Conservation (phyloP, 1,284 basidiomycete genomes). For the Trichosporon coremiiforme region DNA sequence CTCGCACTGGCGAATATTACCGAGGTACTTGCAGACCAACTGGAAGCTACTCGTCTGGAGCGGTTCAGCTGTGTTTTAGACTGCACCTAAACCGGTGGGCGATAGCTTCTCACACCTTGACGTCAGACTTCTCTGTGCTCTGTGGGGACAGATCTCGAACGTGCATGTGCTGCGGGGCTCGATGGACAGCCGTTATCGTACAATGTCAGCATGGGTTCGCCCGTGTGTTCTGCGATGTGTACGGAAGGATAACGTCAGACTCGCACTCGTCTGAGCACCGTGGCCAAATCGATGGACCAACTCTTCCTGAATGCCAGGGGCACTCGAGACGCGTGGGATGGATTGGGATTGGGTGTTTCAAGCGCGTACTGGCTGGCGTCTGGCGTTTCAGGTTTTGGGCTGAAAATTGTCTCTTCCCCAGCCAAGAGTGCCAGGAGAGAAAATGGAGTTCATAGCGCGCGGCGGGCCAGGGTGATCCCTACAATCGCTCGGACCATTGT, state of each 20-base stretch:
- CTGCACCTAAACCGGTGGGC: neutral
- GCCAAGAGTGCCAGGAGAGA: neutral
- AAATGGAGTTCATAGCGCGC: no score
- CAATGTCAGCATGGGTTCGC: neutral
- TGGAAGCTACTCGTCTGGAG: no score
- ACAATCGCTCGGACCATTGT: neutral
- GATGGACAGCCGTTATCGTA: neutral
- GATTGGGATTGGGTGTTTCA: neutral
- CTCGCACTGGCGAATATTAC: no score
- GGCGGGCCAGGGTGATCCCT: no score
- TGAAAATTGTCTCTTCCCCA: neutral
- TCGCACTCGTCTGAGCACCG: neutral
- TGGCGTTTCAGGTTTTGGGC: conserved; percentile 4
- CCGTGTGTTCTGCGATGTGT: neutral
- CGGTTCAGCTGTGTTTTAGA: no score
- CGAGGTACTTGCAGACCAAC: no score
- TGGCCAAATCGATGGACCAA: neutral
- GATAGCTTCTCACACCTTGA: neutral
- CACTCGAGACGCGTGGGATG: neutral
- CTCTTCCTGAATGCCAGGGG: neutral
- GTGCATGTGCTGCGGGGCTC: neutral
- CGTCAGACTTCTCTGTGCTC: neutral
- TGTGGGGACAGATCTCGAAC: neutral
- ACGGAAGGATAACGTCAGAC: neutral
- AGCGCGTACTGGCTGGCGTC: neutral